Percentiles rank a stretch among this genome's conserved stretches.
Evolutionary conservation across 23 red algal species (phyloP).

Genomic region (Gracilaria domingensis): DNA sequence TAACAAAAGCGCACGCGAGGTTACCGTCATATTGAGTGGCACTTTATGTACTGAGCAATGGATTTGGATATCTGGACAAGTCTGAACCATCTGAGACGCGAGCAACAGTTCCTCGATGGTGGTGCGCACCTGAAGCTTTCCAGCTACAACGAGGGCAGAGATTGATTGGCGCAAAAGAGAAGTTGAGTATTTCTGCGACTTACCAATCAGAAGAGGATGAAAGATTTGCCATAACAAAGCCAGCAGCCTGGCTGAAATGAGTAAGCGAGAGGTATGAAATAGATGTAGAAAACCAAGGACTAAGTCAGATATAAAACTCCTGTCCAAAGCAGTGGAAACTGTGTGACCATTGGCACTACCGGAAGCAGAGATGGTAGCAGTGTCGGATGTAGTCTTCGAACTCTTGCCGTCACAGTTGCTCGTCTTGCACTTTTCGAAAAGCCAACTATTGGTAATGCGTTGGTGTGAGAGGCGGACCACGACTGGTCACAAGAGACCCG

Average conservation of each 20-base stretch:
- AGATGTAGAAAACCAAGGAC: constrained; percentile 11
- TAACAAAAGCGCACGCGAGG: not conserved
- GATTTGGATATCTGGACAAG: not conserved
- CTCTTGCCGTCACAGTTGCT: not conserved
- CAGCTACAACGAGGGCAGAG: not conserved
- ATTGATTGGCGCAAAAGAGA: not conserved
- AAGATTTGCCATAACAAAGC: not conserved
- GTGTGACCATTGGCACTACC: not conserved
- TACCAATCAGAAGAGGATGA: constrained; percentile 5
- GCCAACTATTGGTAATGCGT: too few species aligned
- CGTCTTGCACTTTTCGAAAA: too few species aligned
- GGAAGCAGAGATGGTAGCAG: not conserved
- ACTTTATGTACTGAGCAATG: not conserved
- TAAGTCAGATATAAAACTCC: not conserved
- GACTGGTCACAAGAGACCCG: too few species aligned
- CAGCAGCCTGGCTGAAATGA: not conserved
- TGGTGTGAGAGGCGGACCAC: too few species aligned
- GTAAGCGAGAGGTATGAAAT: not conserved
- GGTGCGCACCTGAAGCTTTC: not conserved
- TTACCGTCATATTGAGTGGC: not conserved
- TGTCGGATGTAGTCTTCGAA: constrained; percentile 6
- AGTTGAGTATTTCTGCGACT: constrained; percentile 16
- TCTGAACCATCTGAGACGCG: constrained; percentile 13
- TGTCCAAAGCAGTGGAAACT: not conserved
- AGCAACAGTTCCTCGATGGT: constrained; percentile 6